A percentile compares a stretch with the other conserved stretches of the same genome.
These are phyloP conservation scores for Bimuria novae-zelandiae DNA, from an alignment of 2,329 filamentous ascomycete genomes.

Conservation along the genomic window DNA sequence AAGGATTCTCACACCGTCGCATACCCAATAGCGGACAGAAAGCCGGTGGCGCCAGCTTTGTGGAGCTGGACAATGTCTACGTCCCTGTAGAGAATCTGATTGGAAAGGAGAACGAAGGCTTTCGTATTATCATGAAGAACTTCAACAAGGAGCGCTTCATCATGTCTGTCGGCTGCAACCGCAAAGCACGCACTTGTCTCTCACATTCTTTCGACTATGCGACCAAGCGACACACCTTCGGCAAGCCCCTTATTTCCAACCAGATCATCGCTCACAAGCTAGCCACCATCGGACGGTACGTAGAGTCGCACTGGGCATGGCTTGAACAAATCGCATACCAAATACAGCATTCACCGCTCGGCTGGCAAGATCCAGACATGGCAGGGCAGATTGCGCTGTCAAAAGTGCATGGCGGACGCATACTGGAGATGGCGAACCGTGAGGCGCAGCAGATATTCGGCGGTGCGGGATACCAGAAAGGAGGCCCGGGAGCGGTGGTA, in stretches of 20 bases:
- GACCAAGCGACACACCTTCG: constrained; percentile 38
- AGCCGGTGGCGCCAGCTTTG: constrained; percentile 26
- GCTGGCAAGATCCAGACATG: constrained; percentile 46
- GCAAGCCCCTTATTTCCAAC: constrained; percentile 38
- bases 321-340: constrained; percentile 29
- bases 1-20: constrained; percentile 23
- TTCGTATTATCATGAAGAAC: constrained; percentile 40
- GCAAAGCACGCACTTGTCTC: constrained; percentile 32
- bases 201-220: constrained; percentile 38
- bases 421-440: constrained; percentile 56
- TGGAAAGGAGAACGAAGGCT: constrained; percentile 34
- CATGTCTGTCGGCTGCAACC: constrained; percentile 37
- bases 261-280: constrained; percentile 40
- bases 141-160: constrained; percentile 43
- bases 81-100: constrained; percentile 37
- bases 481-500: constrained; percentile 54
- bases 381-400: constrained; percentile 47
- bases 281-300: constrained; percentile 35
- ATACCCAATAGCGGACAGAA: constrained; percentile 7
- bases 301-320: constrained; percentile 35
- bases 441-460: constrained; percentile 62
- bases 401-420: constrained; percentile 57
- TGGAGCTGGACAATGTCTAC: constrained; percentile 41
- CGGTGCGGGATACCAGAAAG: constrained; percentile 58
- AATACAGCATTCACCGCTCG: constrained; percentile 47